Conservation (phyloP, 768 basidiomycete genomes). For the Lactifluus pinguis region DNA sequence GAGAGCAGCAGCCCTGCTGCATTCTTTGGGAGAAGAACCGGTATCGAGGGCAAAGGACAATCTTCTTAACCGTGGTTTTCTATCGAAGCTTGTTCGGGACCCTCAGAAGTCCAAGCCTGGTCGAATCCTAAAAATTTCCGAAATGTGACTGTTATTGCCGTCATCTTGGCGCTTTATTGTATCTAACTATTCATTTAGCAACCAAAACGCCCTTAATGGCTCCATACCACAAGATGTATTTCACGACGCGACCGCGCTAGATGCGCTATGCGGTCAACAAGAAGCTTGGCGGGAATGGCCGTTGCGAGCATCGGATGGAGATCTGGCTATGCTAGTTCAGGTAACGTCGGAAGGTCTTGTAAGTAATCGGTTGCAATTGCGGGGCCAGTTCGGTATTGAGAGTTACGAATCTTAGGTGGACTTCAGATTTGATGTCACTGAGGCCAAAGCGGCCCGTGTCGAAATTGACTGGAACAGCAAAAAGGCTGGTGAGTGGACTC, state of each 20-base stretch:
- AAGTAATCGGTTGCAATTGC: conserved; percentile 12
- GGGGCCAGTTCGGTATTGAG: neutral
- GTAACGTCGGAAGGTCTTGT: conserved; percentile 80
- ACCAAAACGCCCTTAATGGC: conserved; percentile 60
- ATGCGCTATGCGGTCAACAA: conserved; percentile 42
- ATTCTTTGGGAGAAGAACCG: conserved; percentile 43
- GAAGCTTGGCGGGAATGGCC: conserved; percentile 72
- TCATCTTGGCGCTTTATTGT: neutral
- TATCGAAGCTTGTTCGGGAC: conserved; percentile 60
- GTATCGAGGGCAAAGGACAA: conserved; percentile 49
- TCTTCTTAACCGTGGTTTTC: conserved; percentile 55
- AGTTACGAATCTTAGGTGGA: conserved; percentile 42
- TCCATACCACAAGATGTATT: conserved; percentile 54
- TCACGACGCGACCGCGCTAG: conserved; percentile 59
- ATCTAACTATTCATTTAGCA: conserved; percentile 32
- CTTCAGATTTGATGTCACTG: conserved; percentile 59
- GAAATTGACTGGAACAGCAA: conserved; percentile 80
- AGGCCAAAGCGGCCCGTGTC: conserved; percentile 45
- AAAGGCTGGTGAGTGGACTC: conserved; percentile 55
- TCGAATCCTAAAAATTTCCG: conserved; percentile 67
- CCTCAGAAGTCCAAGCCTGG: conserved; percentile 58
- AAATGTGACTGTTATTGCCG: conserved; percentile 35
- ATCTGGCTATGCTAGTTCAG: conserved; percentile 65
- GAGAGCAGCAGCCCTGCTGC: conserved; percentile 48
- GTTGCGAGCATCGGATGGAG: conserved; percentile 69